A percentile compares a stretch with the other conserved stretches of the same genome.
Evolutionary conservation across 1,139 yeast genomes (phyloP).

Genomic region (Kodamaea alishanica): DNA sequence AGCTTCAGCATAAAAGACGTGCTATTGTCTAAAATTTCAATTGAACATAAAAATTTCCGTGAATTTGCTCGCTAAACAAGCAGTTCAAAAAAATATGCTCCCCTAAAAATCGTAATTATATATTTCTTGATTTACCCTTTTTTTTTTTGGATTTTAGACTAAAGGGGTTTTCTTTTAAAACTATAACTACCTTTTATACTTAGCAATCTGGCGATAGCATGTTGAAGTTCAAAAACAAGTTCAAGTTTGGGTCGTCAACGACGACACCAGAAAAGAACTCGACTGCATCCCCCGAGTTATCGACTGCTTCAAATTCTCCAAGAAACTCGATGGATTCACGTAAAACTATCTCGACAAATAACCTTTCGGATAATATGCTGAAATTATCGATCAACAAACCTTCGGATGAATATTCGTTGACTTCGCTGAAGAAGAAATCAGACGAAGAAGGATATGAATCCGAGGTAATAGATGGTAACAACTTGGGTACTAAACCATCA

Average conservation of each 20-base stretch:
- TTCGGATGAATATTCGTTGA: constrained; percentile 2
- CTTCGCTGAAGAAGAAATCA: constrained; percentile 1
- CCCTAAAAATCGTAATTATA: too few relatives aligned
- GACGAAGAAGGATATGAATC: constrained; percentile 4
- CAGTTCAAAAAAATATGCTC: too few relatives aligned
- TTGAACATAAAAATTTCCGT: too few relatives aligned
- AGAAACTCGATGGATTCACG: constrained; percentile 28
- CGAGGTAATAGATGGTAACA: constrained; percentile 1
- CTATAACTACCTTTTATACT: background rate
- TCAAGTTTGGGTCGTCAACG: constrained; percentile 39
- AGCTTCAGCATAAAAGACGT: too few relatives aligned
- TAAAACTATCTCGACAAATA: constrained; percentile 23
- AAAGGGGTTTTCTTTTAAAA: too few relatives aligned
- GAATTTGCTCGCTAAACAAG: too few relatives aligned
- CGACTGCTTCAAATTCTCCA: constrained; percentile 14
- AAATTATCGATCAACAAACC: constrained; percentile 22
- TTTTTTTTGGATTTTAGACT: too few relatives aligned
- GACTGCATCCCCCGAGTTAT: constrained; percentile 15
- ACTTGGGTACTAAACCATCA: constrained; percentile 5
- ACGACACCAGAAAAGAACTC: constrained; percentile 6
- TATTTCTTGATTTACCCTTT: too few relatives aligned
- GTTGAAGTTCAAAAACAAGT: constrained; percentile 47
- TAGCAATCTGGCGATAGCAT: constrained; percentile 13
- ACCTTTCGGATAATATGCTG: constrained; percentile 26
- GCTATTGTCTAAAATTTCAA: too few relatives aligned